Evolutionary conservation across 192 early-diverging fungal genomes (phyloP).

Genomic region (Geosiphon pyriformis): DNA sequence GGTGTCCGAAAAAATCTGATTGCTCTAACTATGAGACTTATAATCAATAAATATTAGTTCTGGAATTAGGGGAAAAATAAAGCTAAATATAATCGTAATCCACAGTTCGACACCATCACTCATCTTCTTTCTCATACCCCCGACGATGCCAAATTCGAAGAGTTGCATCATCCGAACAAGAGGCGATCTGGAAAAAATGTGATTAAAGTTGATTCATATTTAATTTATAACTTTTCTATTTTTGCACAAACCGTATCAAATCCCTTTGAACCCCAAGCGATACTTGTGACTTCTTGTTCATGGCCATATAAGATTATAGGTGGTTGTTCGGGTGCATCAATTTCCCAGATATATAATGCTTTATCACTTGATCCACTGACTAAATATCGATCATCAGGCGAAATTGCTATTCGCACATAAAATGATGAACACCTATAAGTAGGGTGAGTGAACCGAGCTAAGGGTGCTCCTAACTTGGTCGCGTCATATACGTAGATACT

Average conservation of each 20-base stretch:
- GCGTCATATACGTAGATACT: constrained; percentile 66
- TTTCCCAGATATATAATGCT: constrained; percentile 64
- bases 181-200: constrained; percentile 50
- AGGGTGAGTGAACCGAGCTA: constrained; percentile 41
- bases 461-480: constrained; percentile 37
- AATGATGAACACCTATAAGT: constrained; percentile 56
- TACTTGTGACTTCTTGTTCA: constrained; percentile 55
- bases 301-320: constrained; percentile 57
- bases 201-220: neutral
- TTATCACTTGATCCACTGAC: constrained; percentile 61
- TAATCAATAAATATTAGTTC: no score
- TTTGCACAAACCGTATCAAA: constrained; percentile 39
- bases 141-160: constrained; percentile 58
- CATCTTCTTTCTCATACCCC: neutral
- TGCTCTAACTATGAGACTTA: no score
- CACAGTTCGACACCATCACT: no score
- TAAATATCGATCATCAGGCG: constrained; percentile 64
- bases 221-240: neutral
- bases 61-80: no score
- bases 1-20: no score
- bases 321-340: constrained; percentile 33
- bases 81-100: no score
- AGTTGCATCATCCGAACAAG: constrained; percentile 68
- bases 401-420: constrained; percentile 55
- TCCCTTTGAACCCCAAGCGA: constrained; percentile 59